These are phyloP conservation scores for Viola odorata DNA, from an alignment of 345 rosid species.

Conservation along the genomic window DNA sequence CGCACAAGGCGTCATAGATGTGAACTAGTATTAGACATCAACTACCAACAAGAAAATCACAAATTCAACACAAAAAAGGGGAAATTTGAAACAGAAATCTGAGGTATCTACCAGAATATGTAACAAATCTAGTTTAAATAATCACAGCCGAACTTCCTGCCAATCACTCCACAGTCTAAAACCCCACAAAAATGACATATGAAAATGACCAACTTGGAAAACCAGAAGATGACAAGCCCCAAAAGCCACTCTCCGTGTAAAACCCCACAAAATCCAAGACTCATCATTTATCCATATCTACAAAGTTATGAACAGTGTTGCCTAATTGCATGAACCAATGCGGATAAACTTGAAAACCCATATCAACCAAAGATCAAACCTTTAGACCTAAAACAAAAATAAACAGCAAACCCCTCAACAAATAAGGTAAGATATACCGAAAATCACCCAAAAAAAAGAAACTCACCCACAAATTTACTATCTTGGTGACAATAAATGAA, in stretches of 20 bases:
- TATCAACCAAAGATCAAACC: slow-evolving; percentile 3
- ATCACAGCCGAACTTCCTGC: slow-evolving; percentile 12
- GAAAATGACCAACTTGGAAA: slow-evolving; percentile 22
- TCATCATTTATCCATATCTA: slow-evolving; percentile 15
- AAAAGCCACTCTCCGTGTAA: slow-evolving; percentile 49
- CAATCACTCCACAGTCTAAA: slow-evolving; percentile 8
- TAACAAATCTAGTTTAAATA: slow-evolving; percentile 19
- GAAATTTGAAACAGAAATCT: slow-evolving; percentile 31
- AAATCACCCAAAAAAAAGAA: neutral
- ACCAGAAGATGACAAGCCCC: slow-evolving; percentile 36
- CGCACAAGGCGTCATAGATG: slow-evolving; percentile 9
- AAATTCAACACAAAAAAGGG: too few species aligned
- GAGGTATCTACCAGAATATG: slow-evolving; percentile 40
- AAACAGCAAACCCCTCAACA: neutral
- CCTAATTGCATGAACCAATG: slow-evolving; percentile 7
- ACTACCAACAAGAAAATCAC: slow-evolving; percentile 29
- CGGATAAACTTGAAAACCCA: slow-evolving; percentile 18
- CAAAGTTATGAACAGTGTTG: slow-evolving; percentile 7
- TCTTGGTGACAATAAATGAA: slow-evolving; percentile 9
- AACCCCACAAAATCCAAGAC: slow-evolving; percentile 36
- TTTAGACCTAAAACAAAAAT: slow-evolving; percentile 1
- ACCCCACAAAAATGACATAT: slow-evolving; percentile 22
- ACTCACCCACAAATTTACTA: neutral
- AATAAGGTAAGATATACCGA: neutral
- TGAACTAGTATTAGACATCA: slow-evolving; percentile 29